Percentiles rank a stretch among this genome's conserved stretches.
Evolutionary conservation across 495 filamentous ascomycete species (phyloP).

Genomic region (Aspergillus hancockii): DNA sequence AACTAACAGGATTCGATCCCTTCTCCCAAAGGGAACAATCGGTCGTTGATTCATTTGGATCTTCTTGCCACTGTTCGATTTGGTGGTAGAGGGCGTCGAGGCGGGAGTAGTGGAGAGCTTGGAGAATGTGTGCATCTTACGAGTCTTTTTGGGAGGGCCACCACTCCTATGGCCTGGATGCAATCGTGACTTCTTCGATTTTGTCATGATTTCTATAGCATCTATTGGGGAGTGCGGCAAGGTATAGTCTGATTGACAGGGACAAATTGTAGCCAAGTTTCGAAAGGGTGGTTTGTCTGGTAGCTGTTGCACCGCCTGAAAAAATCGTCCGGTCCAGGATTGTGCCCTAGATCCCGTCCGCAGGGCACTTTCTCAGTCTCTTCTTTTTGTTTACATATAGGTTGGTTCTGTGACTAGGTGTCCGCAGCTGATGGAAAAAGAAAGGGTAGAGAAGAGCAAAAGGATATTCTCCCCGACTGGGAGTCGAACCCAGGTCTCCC

Average conservation of each 20-base stretch:
- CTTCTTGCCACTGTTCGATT: constrained; percentile 6
- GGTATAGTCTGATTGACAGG: not conserved
- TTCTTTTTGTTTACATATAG: too few relatives aligned
- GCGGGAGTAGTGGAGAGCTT: constrained; percentile 21
- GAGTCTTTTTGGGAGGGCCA: constrained; percentile 14
- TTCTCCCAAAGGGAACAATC: constrained; percentile 71
- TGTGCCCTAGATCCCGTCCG: too few relatives aligned
- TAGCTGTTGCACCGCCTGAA: too few relatives aligned
- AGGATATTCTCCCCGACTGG: not conserved
- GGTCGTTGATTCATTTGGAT: constrained; percentile 43
- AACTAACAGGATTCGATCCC: constrained; percentile 76
- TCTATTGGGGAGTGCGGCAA: not conserved
- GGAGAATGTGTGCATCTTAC: constrained; percentile 30
- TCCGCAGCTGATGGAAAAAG: too few relatives aligned
- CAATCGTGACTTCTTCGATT: constrained; percentile 19
- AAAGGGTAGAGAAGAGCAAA: not conserved
- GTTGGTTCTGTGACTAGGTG: too few relatives aligned
- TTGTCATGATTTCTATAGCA: constrained; percentile 15
- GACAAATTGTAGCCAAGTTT: not conserved
- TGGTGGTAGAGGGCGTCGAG: not conserved
- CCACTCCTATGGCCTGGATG: constrained; percentile 7
- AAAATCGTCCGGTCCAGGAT: too few relatives aligned
- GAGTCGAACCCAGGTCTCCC: constrained; percentile 6
- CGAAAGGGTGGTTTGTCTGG: too few relatives aligned
- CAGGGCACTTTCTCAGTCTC: too few relatives aligned